Base-by-base conservation (phyloP, 2,329 filamentous ascomycete species). In the Hawksworthiomyces lignivorus region DNA sequence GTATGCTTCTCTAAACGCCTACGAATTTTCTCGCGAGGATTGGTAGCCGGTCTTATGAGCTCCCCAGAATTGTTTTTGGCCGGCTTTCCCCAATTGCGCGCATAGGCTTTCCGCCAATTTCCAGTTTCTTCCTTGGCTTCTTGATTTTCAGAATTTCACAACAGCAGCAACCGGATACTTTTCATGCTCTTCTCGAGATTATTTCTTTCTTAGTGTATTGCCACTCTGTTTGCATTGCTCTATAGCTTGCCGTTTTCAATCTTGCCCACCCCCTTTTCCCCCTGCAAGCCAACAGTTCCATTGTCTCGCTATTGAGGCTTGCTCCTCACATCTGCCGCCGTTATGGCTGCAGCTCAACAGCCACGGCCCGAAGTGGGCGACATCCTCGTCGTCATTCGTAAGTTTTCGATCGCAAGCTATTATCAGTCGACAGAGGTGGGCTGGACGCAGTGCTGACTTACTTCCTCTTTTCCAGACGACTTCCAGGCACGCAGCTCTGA, bases 401-500 rank as follows among this genome's bases (percentile, higher is more conserved):
- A 71, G 82, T 75, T 40, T 36, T 43, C 39, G 41, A 38, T 32
- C 27, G 8, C 19, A 22, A 20, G 28, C 11, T 26, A 8, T 26
- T 26, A 8, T 8, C 24, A 26, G n/a, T n/a, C n/a, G n/a, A n/a
- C n/a, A n/a, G n/a, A n/a, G n/a, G n/a, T n/a, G n/a, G n/a, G n/a
- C n/a, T n/a, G n/a, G 17, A 18, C 14, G 5, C 11, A n/a, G 17
- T 12, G 7, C 15, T 26, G 28, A 8, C 6, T 4, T 18, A 2
- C 14, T 11, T 26, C n/a, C 2, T 12, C 9, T 12, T 26, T 8
- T 22, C 27, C 49, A 94, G 87, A 98, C 65, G 88, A 96, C 64
- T 97, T 98, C 62, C 71, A 81, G 53, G 89, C 90, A 44, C 81
- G 92, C 52, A 94, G 88, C 62, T 84, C 86, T 44, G 92, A 98